Conservation (phyloP, 2,329 filamentous ascomycete genomes). For the Geosmithia morbida region DNA sequence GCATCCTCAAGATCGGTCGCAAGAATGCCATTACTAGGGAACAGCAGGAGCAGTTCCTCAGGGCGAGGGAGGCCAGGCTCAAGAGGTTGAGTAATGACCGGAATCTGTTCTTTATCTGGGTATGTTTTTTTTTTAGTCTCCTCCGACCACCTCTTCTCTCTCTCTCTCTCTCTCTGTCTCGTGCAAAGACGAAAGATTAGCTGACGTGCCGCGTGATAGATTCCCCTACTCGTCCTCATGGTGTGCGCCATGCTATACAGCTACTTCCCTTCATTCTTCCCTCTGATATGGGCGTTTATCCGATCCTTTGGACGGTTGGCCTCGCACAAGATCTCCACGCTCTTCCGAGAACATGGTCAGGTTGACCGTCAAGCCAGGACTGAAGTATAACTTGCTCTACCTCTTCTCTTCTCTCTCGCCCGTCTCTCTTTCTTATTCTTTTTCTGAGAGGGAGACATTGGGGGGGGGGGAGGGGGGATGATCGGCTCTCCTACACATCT, state of each 20-base stretch:
- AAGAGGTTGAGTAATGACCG: constrained; percentile 49
- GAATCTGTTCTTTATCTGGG: constrained; percentile 57
- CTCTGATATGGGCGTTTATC: constrained; percentile 17
- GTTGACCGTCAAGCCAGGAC: too few species aligned
- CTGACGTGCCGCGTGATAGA: constrained; percentile 19
- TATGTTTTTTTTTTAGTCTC: constrained; percentile 27
- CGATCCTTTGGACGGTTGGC: neutral
- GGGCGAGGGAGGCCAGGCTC: constrained; percentile 45
- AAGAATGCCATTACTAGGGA: constrained; percentile 51
- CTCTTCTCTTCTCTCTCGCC: too few species aligned
- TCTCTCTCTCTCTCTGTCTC: too few species aligned
- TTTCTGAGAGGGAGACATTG: too few species aligned
- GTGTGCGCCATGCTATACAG: constrained; percentile 34
- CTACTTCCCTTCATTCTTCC: constrained; percentile 28
- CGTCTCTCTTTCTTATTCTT: too few species aligned
- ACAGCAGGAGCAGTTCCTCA: constrained; percentile 48
- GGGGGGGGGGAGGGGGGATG: too few species aligned
- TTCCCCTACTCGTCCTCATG: constrained; percentile 33
- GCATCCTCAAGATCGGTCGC: constrained; percentile 42
- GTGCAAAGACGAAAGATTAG: neutral
- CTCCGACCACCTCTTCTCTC: too few species aligned
- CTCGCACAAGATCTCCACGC: neutral
- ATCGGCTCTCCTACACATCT: too few species aligned
- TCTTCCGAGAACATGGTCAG: too few species aligned
- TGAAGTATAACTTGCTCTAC: too few species aligned